Percentiles rank a stretch among this genome's conserved stretches.
phyloP scores from a whole-genome alignment of 2,329 filamentous ascomycete species.

The Myriosclerotinia scirpicola region DNA sequence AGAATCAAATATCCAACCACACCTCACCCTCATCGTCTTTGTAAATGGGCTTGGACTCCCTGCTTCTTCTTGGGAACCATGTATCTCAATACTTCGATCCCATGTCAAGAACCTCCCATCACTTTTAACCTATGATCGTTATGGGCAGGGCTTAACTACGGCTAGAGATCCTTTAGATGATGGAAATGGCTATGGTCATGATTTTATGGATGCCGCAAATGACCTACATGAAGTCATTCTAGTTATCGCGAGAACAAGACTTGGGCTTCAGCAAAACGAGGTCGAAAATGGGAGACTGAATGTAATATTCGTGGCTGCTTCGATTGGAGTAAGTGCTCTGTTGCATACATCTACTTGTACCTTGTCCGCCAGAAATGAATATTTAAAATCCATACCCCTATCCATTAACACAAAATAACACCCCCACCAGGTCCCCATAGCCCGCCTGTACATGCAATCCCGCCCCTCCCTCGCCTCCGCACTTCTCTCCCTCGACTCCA shows the following conservation, averaged over 20 bases:
- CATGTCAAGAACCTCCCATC: conserved; percentile 32
- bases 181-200: conserved; percentile 37
- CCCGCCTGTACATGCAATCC: conserved; percentile 39
- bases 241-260: conserved; percentile 27
- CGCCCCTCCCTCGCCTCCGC: conserved; percentile 36
- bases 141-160: conserved; percentile 36
- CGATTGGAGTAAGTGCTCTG: conserved; percentile 36
- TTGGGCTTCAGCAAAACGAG: conserved; percentile 20
- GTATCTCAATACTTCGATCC: conserved; percentile 35
- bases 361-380: neutral
- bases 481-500: conserved; percentile 41
- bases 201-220: conserved; percentile 35
- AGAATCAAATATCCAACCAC: conserved; percentile 11
- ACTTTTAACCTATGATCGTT: conserved; percentile 42
- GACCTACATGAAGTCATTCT: conserved; percentile 39
- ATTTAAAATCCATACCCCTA: neutral
- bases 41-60: conserved; percentile 40
- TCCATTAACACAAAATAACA: neutral
- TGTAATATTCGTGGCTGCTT: conserved; percentile 38
- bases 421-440: conserved; percentile 29
- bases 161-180: conserved; percentile 35
- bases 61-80: conserved; percentile 35
- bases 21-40: conserved; percentile 36
- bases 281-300: conserved; percentile 27
- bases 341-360: neutral